phyloP scores from a whole-genome alignment of 306 rosid genomes.

The Clitoria ternatea region DNA sequence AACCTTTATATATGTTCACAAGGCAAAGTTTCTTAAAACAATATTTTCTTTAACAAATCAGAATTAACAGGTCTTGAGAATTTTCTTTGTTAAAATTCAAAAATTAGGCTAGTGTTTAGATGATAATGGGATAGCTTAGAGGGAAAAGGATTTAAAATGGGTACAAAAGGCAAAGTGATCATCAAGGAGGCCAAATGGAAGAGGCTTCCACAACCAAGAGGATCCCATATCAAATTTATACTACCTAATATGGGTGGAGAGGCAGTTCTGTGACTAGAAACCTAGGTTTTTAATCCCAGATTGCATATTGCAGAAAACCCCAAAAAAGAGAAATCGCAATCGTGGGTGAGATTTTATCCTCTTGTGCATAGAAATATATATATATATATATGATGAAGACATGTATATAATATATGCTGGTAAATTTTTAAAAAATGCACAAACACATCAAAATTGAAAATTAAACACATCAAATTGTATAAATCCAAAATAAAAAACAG shows the following conservation, averaged over 20 bases:
- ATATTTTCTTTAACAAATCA: not conserved
- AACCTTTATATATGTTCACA: not conserved
- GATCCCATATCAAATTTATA: not conserved
- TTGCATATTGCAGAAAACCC: no score
- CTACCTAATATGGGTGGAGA: constrained; percentile 1
- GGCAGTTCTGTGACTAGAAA: not conserved
- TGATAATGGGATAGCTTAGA: not conserved
- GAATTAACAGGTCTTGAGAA: not conserved
- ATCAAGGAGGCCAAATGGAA: not conserved
- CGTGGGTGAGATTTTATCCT: no score
- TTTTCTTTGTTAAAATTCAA: not conserved
- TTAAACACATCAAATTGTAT: no score
- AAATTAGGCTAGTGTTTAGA: not conserved
- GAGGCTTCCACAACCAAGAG: not conserved
- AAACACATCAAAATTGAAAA: no score
- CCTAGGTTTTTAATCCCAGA: no score
- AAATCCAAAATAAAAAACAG: no score
- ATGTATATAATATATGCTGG: no score
- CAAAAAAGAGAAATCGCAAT: no score
- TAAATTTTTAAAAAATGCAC: no score
- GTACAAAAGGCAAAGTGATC: not conserved
- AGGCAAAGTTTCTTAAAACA: not conserved
- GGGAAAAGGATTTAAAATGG: not conserved
- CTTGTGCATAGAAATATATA: no score
- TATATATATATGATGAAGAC: no score